Evolutionary conservation across 257 asterid species (phyloP).

Genomic region (Gentiana macrophylla): DNA sequence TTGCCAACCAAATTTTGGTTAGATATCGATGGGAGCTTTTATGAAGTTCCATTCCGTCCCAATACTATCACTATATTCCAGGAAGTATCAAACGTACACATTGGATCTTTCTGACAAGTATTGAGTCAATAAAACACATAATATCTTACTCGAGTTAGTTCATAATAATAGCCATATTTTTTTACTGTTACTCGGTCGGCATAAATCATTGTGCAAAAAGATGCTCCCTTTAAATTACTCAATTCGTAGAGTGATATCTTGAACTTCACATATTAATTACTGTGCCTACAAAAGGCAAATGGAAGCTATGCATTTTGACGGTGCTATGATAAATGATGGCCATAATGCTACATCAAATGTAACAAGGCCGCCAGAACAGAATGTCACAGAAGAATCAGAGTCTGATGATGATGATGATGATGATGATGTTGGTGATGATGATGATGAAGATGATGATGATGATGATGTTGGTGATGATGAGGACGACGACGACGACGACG

Average conservation of each 20-base stretch:
- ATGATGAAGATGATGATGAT: no score
- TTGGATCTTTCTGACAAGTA: no score
- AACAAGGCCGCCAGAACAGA: slow-evolving; percentile 28
- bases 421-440: neutral
- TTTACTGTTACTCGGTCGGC: neutral
- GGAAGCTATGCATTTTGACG: slow-evolving; percentile 32
- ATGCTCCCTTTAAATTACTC: neutral
- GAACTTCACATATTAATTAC: slow-evolving; percentile 14
- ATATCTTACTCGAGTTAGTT: no score
- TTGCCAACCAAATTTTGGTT: no score
- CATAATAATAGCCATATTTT: no score
- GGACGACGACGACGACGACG: no score
- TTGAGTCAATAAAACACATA: no score
- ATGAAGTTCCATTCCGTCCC: no score
- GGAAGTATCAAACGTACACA: no score
- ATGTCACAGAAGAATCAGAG: slow-evolving; percentile 25
- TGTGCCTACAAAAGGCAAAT: slow-evolving; percentile 28
- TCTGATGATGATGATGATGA: slow-evolving; percentile 28
- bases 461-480: no score
- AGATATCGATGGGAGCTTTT: no score
- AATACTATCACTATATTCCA: no score
- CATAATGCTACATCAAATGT: slow-evolving; percentile 26
- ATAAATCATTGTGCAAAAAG: neutral
- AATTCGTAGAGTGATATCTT: neutral
- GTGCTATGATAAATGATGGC: slow-evolving; percentile 23